Percentiles rank a stretch among this genome's conserved stretches.
Conservation (phyloP, 2,329 filamentous ascomycete species). For the Verticillium tricorpus region DNA sequence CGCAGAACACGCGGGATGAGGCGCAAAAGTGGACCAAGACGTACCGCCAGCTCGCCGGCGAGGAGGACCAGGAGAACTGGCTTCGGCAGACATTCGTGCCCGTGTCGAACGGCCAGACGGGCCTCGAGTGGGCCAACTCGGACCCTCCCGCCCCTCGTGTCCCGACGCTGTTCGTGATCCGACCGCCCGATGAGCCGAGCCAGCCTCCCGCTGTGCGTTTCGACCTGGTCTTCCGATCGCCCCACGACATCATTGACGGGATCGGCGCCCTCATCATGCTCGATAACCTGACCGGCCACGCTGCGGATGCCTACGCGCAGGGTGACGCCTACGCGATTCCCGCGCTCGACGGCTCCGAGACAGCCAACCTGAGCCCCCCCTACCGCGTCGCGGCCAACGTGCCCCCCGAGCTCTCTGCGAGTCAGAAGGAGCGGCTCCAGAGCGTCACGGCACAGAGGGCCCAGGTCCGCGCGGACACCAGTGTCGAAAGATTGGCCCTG, state of each 20-base stretch:
- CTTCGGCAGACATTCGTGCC: constrained; percentile 23
- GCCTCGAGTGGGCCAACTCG: constrained; percentile 26
- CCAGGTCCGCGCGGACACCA: background rate
- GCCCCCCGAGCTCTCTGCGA: constrained; percentile 7
- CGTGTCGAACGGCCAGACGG: constrained; percentile 18
- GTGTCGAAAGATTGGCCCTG: constrained; percentile 11
- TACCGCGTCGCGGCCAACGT: constrained; percentile 20
- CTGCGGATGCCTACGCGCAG: constrained; percentile 16
- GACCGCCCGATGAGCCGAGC: constrained; percentile 6
- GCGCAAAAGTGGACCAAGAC: constrained; percentile 21
- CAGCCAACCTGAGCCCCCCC: constrained; percentile 18
- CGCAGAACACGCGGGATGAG: constrained; percentile 17
- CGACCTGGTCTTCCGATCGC: constrained; percentile 30
- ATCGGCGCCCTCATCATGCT: constrained; percentile 30
- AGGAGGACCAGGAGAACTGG: constrained; percentile 17
- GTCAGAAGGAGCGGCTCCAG: constrained; percentile 11
- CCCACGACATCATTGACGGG: constrained; percentile 35
- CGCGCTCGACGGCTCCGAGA: constrained; percentile 15
- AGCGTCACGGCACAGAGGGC: constrained; percentile 6
- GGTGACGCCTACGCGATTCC: constrained; percentile 9
- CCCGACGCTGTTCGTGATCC: constrained; percentile 27
- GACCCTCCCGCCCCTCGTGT: constrained; percentile 26
- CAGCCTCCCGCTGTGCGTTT: constrained; percentile 10
- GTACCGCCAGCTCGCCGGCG: constrained; percentile 14
- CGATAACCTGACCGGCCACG: constrained; percentile 21